phyloP scores from a whole-genome alignment of 2,329 filamentous ascomycete genomes.

The Coniochaeta ligniaria region DNA sequence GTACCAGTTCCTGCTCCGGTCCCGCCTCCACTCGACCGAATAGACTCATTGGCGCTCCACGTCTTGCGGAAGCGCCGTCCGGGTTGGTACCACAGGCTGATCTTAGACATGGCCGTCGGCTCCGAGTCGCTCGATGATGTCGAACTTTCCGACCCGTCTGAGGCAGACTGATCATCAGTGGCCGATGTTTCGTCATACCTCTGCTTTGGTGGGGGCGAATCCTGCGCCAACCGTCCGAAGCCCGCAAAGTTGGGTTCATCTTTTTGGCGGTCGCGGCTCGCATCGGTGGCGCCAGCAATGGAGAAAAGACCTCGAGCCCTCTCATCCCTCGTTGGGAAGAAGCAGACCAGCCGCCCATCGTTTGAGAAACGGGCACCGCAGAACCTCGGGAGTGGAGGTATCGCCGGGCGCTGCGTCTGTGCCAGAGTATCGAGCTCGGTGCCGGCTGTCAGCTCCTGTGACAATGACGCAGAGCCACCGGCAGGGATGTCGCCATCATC shows the following conservation, averaged over 20 bases:
- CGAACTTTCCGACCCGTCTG: slow-evolving; percentile 29
- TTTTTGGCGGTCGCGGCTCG: slow-evolving; percentile 39
- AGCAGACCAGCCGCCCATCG: slow-evolving; percentile 57
- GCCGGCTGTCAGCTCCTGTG: slow-evolving; percentile 51
- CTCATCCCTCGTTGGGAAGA: slow-evolving; percentile 63
- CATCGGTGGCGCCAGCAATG: slow-evolving; percentile 29
- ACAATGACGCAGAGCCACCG: slow-evolving; percentile 51
- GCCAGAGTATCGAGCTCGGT: slow-evolving; percentile 46
- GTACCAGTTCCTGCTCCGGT: slow-evolving; percentile 53
- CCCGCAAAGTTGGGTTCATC: slow-evolving; percentile 50
- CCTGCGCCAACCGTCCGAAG: slow-evolving; percentile 47
- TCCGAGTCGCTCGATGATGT: slow-evolving; percentile 54
- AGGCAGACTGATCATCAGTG: slow-evolving; percentile 42
- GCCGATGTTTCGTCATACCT: slow-evolving; percentile 43
- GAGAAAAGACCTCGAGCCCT: slow-evolving; percentile 45
- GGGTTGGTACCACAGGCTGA: slow-evolving; percentile 49
- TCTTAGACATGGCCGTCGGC: slow-evolving; percentile 54
- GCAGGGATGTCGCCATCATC: slow-evolving; percentile 56
- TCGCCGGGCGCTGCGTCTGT: slow-evolving; percentile 43
- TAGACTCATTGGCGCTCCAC: slow-evolving; percentile 49
- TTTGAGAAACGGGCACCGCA: slow-evolving; percentile 56
- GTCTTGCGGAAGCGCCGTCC: slow-evolving; percentile 45
- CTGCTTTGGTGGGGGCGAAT: slow-evolving; percentile 38
- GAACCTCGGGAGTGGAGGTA: slow-evolving; percentile 47
- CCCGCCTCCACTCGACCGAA: slow-evolving; percentile 53